Conservation (phyloP, 208 protist genomes). For the Endotrypanum monterogeii region DNA sequence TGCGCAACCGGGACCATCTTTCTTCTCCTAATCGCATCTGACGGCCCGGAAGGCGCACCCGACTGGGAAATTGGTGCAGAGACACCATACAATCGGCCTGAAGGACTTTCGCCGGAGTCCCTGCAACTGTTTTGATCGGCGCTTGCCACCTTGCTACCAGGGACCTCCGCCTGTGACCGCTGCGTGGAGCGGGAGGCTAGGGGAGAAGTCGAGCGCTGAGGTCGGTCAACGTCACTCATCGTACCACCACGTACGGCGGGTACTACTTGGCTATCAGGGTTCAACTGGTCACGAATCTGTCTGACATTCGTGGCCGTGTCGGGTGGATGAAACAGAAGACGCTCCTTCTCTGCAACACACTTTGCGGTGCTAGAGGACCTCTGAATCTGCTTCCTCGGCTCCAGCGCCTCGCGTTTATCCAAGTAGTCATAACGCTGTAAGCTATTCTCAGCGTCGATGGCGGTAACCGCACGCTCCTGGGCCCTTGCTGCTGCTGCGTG, state of each 20-base stretch:
- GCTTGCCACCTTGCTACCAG: not conserved
- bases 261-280: not conserved
- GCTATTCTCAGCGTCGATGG: not conserved
- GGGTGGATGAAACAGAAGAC: too few relatives aligned
- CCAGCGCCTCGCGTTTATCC: not conserved
- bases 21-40: not conserved
- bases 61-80: not conserved
- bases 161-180: not conserved
- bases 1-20: constrained; percentile 32
- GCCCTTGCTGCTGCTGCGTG: not conserved
- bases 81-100: not conserved
- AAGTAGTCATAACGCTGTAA: not conserved
- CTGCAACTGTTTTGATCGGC: not conserved
- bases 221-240: constrained; percentile 2
- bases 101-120: not conserved
- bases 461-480: not conserved
- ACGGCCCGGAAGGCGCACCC: not conserved
- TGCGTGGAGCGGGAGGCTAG: not conserved
- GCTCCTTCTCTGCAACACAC: too few relatives aligned
- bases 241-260: constrained; percentile 1
- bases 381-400: not conserved
- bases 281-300: not conserved
- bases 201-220: constrained; percentile 14
- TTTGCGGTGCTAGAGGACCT: not conserved
- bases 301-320: not conserved